These are phyloP conservation scores for Prunus dulcis DNA, from an alignment of 306 rosid species.

Conservation along the genomic window DNA sequence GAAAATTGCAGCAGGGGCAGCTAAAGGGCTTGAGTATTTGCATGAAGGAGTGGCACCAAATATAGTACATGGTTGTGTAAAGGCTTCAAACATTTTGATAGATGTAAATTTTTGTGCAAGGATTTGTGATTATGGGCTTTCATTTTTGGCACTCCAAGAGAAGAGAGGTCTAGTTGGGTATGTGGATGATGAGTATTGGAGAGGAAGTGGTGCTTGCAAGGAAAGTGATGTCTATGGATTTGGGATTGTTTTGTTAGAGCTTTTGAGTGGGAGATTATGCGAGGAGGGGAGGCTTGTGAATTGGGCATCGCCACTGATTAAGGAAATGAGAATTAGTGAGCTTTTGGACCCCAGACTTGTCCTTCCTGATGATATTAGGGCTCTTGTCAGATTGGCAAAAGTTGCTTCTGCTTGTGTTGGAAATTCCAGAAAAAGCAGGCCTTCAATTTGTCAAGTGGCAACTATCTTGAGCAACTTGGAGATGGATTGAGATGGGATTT, in stretches of 20 bases:
- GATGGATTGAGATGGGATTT: constrained; percentile 13
- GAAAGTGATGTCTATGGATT: constrained; percentile 85
- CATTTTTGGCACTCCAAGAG: constrained; percentile 52
- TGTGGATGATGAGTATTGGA: constrained; percentile 77
- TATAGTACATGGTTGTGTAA: constrained; percentile 76
- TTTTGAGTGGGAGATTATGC: constrained; percentile 73
- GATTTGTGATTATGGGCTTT: constrained; percentile 68
- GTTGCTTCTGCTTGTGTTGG: constrained; percentile 84
- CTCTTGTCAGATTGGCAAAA: constrained; percentile 67
- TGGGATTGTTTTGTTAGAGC: constrained; percentile 76
- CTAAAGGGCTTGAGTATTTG: constrained; percentile 71
- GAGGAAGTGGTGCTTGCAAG: constrained; percentile 41
- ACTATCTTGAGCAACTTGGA: constrained; percentile 68
- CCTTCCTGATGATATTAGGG: constrained; percentile 41
- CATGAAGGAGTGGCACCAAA: constrained; percentile 72
- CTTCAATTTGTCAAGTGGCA: constrained; percentile 63
- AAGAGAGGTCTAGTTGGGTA: constrained; percentile 50
- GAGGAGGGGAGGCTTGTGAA: constrained; percentile 59
- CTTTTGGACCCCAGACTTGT: constrained; percentile 61
- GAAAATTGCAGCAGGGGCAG: constrained; percentile 70
- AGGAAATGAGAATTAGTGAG: constrained; percentile 47
- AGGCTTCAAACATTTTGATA: constrained; percentile 64
- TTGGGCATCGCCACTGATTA: constrained; percentile 87
- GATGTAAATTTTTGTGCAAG: constrained; percentile 54
- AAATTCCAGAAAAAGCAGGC: constrained; percentile 74